A percentile compares a stretch with the other conserved stretches of the same genome.
phyloP scores from a whole-genome alignment of 2,329 filamentous ascomycete genomes.

The Aspergillus cejpii region DNA sequence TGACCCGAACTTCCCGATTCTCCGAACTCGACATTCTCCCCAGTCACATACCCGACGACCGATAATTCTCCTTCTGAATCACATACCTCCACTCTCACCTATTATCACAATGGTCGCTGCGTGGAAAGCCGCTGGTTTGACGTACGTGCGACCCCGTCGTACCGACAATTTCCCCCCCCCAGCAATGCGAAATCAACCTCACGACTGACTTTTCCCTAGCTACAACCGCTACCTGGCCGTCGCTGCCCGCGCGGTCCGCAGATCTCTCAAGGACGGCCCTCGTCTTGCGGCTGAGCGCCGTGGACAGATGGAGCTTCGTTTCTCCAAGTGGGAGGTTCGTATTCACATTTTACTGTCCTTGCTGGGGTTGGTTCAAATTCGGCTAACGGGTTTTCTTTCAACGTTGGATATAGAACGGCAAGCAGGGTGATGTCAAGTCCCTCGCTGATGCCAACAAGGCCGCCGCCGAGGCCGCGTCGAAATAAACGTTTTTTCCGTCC shows the following conservation, averaged over 20 bases:
- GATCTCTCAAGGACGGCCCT: conserved; percentile 93
- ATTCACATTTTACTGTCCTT: conserved; percentile 11
- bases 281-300: conserved; percentile 80
- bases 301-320: conserved; percentile 80
- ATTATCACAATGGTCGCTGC: conserved; percentile 79
- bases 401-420: conserved; percentile 75
- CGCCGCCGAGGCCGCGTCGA: conserved; percentile 38
- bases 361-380: conserved; percentile 3
- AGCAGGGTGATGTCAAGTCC: conserved; percentile 79
- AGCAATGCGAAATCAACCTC: conserved; percentile 5
- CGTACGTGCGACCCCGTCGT: conserved; percentile 55
- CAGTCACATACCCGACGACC: conserved; percentile 26
- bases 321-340: conserved; percentile 93
- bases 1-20: conserved; percentile 28
- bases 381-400: conserved; percentile 28
- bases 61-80: conserved; percentile 25
- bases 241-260: conserved; percentile 88
- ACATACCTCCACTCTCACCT: conserved; percentile 24
- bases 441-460: conserved; percentile 53
- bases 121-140: conserved; percentile 97
- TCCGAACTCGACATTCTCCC: conserved; percentile 33
- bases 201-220: conserved; percentile 50
- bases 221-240: conserved; percentile 99
- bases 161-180: conserved; percentile 2
- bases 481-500: conserved; percentile 30